Base-by-base conservation (phyloP, 2,329 filamentous ascomycete genomes). In the Taxawa tesnikishii region DNA sequence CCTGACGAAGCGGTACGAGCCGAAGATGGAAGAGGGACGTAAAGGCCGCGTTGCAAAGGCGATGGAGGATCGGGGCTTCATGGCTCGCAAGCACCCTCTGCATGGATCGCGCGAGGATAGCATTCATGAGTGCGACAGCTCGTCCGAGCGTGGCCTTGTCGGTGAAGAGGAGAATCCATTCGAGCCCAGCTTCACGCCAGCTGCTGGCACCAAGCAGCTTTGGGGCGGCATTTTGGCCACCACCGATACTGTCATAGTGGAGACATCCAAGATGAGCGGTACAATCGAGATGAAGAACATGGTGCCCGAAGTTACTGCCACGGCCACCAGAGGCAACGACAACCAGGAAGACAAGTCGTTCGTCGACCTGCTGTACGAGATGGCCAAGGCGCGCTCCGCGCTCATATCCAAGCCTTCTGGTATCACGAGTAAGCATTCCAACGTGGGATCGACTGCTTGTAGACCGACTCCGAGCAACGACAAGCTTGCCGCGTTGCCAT, bases 261-360 rank as follows among this genome's bases (percentile, higher is more conserved):
- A 37, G 21, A 29, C 25, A 2, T 21, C 26, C 23, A 47, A 49
- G 35, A 45, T 44, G 14, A 44, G 47, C 27, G 45, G 38, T 28
- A 45, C 40, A 17, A 44, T 42, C 31, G 50, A 48, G 10, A 40
- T 46, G 25, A 43, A 42, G 16, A 47, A 34, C n/a, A 17, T 34
- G 19, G 34, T 28, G n/a, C 38, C 38, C 11, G 28, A 30, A n/a
- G 36, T 41, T 7, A 37, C 33, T 11, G 33, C 38, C n/a, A 34
- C 26, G 14, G 38, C 32, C 3, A 33, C 48, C 3, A 47, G 44
- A 11, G 43, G 49, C 12, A 43, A 49, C 12, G 45, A 43, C n/a
- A 54, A 53, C 11, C 50, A 48, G 33, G 60, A 63, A 37, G 53
- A 59, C 36, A 48, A 48, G 33, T 62, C 58, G 0, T 47, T 60